Base-by-base conservation (phyloP, 371 early-diverging fungal species). In the Capniomyces stellatus region DNA sequence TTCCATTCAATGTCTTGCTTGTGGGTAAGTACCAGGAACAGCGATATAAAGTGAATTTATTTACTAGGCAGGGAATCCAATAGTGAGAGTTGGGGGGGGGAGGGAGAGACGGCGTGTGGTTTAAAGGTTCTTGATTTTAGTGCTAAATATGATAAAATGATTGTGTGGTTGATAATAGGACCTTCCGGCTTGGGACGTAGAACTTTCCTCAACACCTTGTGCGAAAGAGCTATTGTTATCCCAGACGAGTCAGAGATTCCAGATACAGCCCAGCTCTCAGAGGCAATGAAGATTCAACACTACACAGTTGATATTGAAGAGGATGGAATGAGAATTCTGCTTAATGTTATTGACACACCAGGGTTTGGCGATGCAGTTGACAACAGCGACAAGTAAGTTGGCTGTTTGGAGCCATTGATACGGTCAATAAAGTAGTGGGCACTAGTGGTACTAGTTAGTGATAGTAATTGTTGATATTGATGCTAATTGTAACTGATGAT, bases 121-220 rank as follows among this genome's bases (percentile, higher is more conserved):
- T n/a, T n/a, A n/a, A n/a, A n/a, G n/a, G n/a, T n/a, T n/a, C n/a
- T n/a, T n/a, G n/a, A n/a, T n/a, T n/a, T n/a, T n/a, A n/a, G n/a
- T n/a, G n/a, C n/a, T n/a, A n/a, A n/a, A n/a, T n/a, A n/a, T n/a
- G n/a, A n/a, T n/a, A n/a, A n/a, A n/a, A n/a, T n/a, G n/a, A n/a
- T n/a, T 24, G 2, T 28, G 2, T 25, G 13, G 42, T 50, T 18
- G 31, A 12, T 3, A 52, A 18, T 62, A 62, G 62, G 62, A 8
- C 55, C 58, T 46, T 62, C 63, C 22, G 99, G 98, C 52, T 77
- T 91, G 52, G 99, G 99, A 22, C 88, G 96, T 52, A 81, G 92
- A 41, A 98, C 98, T 4, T 92, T 99, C 64, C 79, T 98, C 58
- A 97, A 97, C 75, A 93, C 97, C 2, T 78, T 99, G 43, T 98